Evolutionary conservation across 257 asterid species (phyloP).

Genomic region (Anisodus tanguticus): DNA sequence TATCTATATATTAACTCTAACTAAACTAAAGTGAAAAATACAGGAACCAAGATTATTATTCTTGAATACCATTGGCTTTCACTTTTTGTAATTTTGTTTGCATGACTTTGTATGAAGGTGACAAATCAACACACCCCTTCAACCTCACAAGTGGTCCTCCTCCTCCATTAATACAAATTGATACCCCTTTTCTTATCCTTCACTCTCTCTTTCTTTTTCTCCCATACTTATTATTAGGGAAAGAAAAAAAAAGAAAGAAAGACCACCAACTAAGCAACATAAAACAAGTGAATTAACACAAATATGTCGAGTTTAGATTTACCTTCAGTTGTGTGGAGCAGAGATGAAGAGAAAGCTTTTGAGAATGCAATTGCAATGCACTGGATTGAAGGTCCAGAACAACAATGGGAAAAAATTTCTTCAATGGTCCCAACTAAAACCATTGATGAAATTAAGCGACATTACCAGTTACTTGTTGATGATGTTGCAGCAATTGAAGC

Average conservation of each 20-base stretch:
- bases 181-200: slow-evolving; percentile 55
- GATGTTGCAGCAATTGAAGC: slow-evolving; percentile 82
- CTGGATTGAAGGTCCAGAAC: slow-evolving; percentile 52
- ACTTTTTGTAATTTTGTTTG: slow-evolving; percentile 28
- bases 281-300: background rate
- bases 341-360: slow-evolving; percentile 89
- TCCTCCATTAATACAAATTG: slow-evolving; percentile 59
- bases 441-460: slow-evolving; percentile 68
- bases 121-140: slow-evolving; percentile 76
- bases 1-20: background rate
- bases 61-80: background rate
- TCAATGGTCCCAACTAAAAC: slow-evolving; percentile 69
- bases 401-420: slow-evolving; percentile 65
- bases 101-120: slow-evolving; percentile 53
- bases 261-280: background rate
- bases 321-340: slow-evolving; percentile 51
- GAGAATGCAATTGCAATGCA: slow-evolving; percentile 83
- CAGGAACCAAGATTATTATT: background rate
- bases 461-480: slow-evolving; percentile 60
- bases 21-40: background rate
- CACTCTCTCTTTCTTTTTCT: slow-evolving; percentile 46
- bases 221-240: too few species aligned
- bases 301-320: slow-evolving; percentile 41
- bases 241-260: background rate
- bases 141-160: slow-evolving; percentile 66